These are phyloP conservation scores for Sclerotiophoma versabilis DNA, from an alignment of 2,329 filamentous ascomycete species.

Conservation along the genomic window DNA sequence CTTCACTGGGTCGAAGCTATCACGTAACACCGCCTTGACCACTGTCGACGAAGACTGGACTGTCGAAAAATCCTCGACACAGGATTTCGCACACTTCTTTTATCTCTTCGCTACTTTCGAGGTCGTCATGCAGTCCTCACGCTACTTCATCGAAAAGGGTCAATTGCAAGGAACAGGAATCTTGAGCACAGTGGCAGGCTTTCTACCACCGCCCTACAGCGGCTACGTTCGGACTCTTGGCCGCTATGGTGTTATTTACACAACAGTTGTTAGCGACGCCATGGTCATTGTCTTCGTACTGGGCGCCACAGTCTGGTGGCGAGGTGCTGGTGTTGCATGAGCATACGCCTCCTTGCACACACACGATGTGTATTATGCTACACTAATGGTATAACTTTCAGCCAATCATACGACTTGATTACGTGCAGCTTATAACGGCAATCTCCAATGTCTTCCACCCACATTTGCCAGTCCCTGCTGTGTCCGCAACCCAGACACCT, in stretches of 20 bases:
- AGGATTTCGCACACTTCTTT: conserved; percentile 67
- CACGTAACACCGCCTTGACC: conserved; percentile 62
- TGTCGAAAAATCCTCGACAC: conserved; percentile 45
- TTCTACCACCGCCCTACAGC: conserved; percentile 70
- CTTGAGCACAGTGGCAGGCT: conserved; percentile 67
- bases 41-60: conserved; percentile 42
- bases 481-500: conserved; percentile 8
- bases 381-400: conserved; percentile 14
- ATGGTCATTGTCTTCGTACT: conserved; percentile 79
- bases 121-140: conserved; percentile 72
- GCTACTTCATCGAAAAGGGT: conserved; percentile 73
- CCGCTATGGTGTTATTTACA: conserved; percentile 74
- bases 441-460: neutral
- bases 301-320: conserved; percentile 63
- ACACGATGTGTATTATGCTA: conserved; percentile 7
- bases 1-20: conserved; percentile 71
- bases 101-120: conserved; percentile 83
- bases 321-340: conserved; percentile 44
- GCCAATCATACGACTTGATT: neutral
- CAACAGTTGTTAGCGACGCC: conserved; percentile 75
- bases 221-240: conserved; percentile 68
- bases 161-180: conserved; percentile 66
- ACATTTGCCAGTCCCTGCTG: conserved; percentile 1
- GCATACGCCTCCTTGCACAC: conserved; percentile 1
- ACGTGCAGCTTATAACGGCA: neutral